These are phyloP conservation scores for Dothiorella sarmentorum DNA, from an alignment of 2,329 filamentous ascomycete species.

Conservation along the genomic window DNA sequence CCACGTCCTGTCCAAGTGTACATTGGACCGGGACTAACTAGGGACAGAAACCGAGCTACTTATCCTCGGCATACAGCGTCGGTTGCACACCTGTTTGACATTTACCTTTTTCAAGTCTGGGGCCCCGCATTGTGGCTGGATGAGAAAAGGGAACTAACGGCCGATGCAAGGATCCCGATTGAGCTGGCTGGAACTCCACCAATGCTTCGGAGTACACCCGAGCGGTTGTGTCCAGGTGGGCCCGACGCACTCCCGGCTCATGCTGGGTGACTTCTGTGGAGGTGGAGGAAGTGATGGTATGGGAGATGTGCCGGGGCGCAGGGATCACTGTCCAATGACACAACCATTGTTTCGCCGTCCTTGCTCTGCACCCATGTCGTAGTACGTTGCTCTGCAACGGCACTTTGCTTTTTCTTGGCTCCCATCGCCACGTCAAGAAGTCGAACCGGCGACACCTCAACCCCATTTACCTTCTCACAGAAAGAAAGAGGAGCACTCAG, in stretches of 20 bases:
- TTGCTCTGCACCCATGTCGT: neutral
- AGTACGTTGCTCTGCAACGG: neutral
- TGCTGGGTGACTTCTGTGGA: neutral
- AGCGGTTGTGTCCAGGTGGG: neutral
- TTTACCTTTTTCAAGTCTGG: neutral
- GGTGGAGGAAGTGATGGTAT: neutral
- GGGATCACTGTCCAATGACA: conserved; percentile 2
- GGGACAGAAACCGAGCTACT: no score
- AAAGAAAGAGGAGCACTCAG: neutral
- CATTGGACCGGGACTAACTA: no score
- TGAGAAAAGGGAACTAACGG: neutral
- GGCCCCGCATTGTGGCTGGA: conserved; percentile 18
- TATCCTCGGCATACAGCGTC: no score
- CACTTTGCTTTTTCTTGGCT: neutral
- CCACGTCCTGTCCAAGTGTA: no score
- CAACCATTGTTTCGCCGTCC: neutral
- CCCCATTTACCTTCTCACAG: neutral
- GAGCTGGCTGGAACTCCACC: neutral
- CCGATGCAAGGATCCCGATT: neutral
- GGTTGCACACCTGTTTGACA: no score
- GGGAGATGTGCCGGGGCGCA: conserved; percentile 3
- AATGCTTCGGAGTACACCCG: neutral
- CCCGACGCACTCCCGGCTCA: neutral
- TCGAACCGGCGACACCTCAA: neutral
- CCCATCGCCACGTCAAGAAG: neutral